Conservation (phyloP, 2,329 filamentous ascomycete species). For the Ascochyta koolunga region DNA sequence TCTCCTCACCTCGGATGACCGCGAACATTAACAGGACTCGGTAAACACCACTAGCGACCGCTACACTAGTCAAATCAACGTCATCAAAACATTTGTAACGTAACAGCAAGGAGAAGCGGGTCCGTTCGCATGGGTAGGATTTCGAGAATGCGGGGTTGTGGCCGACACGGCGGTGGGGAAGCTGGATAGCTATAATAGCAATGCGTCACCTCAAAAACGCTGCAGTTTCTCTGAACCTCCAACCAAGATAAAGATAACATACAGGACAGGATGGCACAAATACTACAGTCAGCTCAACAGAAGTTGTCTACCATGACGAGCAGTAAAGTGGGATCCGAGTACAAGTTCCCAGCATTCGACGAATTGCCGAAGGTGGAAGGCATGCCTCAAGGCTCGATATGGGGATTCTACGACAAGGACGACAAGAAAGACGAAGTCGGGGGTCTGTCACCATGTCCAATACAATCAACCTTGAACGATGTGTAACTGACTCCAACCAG, state of each 20-base stretch:
- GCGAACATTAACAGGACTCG: constrained; percentile 1
- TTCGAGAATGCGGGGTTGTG: constrained; percentile 12
- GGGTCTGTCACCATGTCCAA: constrained; percentile 45
- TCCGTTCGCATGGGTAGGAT: not conserved
- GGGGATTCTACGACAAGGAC: constrained; percentile 44
- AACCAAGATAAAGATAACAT: not conserved
- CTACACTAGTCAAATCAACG: not conserved
- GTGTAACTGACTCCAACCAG: constrained; percentile 13
- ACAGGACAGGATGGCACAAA: constrained; percentile 12
- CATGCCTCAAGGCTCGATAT: constrained; percentile 43
- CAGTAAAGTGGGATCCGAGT: constrained; percentile 15
- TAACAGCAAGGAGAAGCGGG: not conserved
- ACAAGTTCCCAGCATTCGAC: constrained; percentile 42
- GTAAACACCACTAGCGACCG: not conserved
- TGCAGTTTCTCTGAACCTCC: not conserved
- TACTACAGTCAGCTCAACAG: constrained; percentile 19
- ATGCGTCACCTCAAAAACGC: not conserved
- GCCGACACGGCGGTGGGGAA: constrained; percentile 6
- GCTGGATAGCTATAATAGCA: not conserved
- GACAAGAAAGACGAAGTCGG: constrained; percentile 59
- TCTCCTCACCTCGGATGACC: constrained; percentile 9
- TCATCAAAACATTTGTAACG: constrained; percentile 1
- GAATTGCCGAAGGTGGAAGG: constrained; percentile 39
- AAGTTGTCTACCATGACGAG: constrained; percentile 21
- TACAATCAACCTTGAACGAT: too few species aligned